A percentile compares a stretch with the other conserved stretches of the same genome.
Evolutionary conservation across 1,139 yeast genomes (phyloP).

Genomic region (Geotrichum candidum): DNA sequence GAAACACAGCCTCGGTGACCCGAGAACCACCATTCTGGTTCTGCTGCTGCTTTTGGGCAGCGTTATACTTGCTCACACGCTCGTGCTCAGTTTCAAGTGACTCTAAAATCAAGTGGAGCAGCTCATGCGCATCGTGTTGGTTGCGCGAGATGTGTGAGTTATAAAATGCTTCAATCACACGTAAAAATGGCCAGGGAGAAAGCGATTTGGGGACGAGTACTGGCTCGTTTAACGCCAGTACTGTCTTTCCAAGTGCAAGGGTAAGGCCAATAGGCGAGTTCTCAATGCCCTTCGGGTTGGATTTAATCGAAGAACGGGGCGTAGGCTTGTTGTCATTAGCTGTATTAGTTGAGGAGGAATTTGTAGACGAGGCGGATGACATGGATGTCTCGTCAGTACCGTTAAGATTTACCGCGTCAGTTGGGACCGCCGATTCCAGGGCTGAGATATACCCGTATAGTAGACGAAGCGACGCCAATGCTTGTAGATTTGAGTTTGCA

Average conservation of each 20-base stretch:
- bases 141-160: conserved; percentile 68
- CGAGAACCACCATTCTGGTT: conserved; percentile 15
- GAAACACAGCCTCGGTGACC: background rate
- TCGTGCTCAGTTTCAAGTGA: conserved; percentile 65
- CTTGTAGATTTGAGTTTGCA: conserved; percentile 87
- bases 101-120: conserved; percentile 73
- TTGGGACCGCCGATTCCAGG: conserved; percentile 34
- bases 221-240: conserved; percentile 59
- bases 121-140: conserved; percentile 94
- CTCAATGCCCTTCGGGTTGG: conserved; percentile 2
- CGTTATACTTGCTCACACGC: conserved; percentile 38
- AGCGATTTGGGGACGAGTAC: conserved; percentile 49
- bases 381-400: conserved; percentile 17
- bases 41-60: conserved; percentile 16
- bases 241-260: conserved; percentile 47
- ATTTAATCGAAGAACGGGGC: background rate
- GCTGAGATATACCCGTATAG: conserved; percentile 51
- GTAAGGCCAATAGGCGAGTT: conserved; percentile 19
- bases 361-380: conserved; percentile 17
- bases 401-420: conserved; percentile 27
- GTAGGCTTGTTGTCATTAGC: background rate
- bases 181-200: conserved; percentile 75
- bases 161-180: conserved; percentile 68
- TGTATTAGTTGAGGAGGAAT: conserved; percentile 7
- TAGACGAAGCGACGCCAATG: conserved; percentile 64